These are phyloP conservation scores for Talaromyces thailandensis DNA, from an alignment of 495 filamentous ascomycete genomes.

Conservation along the genomic window DNA sequence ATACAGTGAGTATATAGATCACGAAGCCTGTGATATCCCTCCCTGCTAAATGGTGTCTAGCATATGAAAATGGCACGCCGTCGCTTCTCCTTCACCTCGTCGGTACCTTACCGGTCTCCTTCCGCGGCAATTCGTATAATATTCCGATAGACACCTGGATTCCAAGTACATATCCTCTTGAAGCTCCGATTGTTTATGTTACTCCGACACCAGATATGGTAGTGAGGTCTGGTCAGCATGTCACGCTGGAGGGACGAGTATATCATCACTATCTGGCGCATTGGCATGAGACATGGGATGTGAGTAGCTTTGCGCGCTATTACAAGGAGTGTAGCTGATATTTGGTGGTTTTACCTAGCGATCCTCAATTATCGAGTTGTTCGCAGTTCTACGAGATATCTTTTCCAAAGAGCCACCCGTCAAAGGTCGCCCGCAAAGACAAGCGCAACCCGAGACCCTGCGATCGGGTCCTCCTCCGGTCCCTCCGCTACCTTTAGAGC, in stretches of 20 bases:
- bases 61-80: conserved; percentile 80
- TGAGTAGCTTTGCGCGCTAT: conserved; percentile 31
- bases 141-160: conserved; percentile 93
- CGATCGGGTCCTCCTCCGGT: conserved; percentile 51
- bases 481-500: conserved; percentile 61
- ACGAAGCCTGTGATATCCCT: not conserved
- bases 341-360: conserved; percentile 57
- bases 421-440: conserved; percentile 52
- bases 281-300: conserved; percentile 87
- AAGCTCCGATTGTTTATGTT: conserved; percentile 80
- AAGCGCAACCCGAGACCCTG: conserved; percentile 28
- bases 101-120: conserved; percentile 79
- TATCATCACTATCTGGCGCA: conserved; percentile 93
- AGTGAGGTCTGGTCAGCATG: conserved; percentile 85
- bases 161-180: conserved; percentile 83
- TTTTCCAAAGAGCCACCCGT: conserved; percentile 95
- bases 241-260: conserved; percentile 85
- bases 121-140: conserved; percentile 81
- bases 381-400: conserved; percentile 73
- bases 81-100: conserved; percentile 80
- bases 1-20: conserved; percentile 58
- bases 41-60: conserved; percentile 28
- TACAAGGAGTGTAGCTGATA: conserved; percentile 17
- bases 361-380: conserved; percentile 70
- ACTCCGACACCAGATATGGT: conserved; percentile 83